phyloP scores from a whole-genome alignment of 139 green algal genomes.

The Chlamydomonas incerta region DNA sequence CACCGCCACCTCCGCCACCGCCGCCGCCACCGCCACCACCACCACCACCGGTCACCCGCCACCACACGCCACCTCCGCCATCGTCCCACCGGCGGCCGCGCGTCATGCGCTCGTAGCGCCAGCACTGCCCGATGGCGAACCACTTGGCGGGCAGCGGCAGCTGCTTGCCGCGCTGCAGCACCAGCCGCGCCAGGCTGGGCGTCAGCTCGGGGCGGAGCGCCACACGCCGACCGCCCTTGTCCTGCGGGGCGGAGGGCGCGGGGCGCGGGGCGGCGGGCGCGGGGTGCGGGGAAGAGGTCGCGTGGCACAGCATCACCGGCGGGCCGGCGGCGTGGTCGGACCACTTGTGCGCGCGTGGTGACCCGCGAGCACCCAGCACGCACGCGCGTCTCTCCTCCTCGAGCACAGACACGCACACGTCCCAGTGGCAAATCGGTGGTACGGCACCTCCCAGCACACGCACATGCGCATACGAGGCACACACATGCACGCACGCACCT shows the following conservation, averaged over 20 bases:
- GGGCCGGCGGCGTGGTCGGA: too few relatives aligned
- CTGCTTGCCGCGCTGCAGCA: slow-evolving; percentile 75
- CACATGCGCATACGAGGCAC: too few relatives aligned
- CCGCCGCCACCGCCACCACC: neutral
- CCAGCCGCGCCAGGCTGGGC: slow-evolving; percentile 88
- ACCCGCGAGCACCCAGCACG: too few relatives aligned
- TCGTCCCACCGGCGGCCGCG: slow-evolving; percentile 76
- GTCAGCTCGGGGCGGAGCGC: slow-evolving; percentile 97
- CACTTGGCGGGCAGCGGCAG: slow-evolving; percentile 95
- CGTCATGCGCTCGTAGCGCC: slow-evolving; percentile 96
- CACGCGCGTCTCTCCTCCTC: too few relatives aligned
- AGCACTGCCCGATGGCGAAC: slow-evolving; percentile 96
- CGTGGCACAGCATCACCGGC: too few relatives aligned
- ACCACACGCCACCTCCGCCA: neutral
- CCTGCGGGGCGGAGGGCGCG: slow-evolving; percentile 55
- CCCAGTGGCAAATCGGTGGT: too few relatives aligned
- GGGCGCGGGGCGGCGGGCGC: neutral
- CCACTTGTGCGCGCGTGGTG: too few relatives aligned
- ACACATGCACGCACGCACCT: too few relatives aligned
- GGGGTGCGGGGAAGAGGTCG: too few relatives aligned
- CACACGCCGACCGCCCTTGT: slow-evolving; percentile 93
- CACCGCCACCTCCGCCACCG: neutral
- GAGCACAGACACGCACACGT: too few relatives aligned
- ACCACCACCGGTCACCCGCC: neutral
- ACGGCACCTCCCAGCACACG: too few relatives aligned